A percentile compares a stretch with the other conserved stretches of the same genome.
phyloP scores from a whole-genome alignment of 768 basidiomycete genomes.

The Termitomyces heimii region DNA sequence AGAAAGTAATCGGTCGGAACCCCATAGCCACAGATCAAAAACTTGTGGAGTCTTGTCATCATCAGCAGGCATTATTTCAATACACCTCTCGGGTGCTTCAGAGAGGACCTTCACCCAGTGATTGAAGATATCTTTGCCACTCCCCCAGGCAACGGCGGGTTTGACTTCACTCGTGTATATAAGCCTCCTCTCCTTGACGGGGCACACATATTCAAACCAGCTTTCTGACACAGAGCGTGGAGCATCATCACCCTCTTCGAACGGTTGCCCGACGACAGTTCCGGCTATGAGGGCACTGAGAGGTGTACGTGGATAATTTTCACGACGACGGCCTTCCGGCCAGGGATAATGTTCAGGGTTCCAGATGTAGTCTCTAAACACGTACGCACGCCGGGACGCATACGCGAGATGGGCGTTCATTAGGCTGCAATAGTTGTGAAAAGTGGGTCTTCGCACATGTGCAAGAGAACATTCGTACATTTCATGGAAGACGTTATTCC shows the following conservation, averaged over 20 bases:
- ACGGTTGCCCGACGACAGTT: slow-evolving; percentile 36
- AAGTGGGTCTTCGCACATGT: neutral
- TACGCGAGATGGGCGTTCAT: slow-evolving; percentile 46
- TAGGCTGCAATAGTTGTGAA: slow-evolving; percentile 22
- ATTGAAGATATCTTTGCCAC: slow-evolving; percentile 30
- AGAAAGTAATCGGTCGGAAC: slow-evolving; percentile 23
- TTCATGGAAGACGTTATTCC: slow-evolving; percentile 39
- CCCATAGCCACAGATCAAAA: slow-evolving; percentile 30
- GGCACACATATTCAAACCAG: slow-evolving; percentile 42
- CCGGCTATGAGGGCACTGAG: slow-evolving; percentile 35
- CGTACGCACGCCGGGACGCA: slow-evolving; percentile 43
- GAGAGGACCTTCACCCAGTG: slow-evolving; percentile 32
- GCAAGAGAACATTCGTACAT: slow-evolving; percentile 21
- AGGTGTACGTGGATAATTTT: slow-evolving; percentile 29
- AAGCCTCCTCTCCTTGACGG: slow-evolving; percentile 26
- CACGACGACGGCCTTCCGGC: slow-evolving; percentile 21
- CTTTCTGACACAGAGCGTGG: slow-evolving; percentile 38
- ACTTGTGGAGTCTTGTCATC: slow-evolving; percentile 26
- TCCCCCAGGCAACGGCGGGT: slow-evolving; percentile 19
- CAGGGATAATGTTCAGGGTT: slow-evolving; percentile 36
- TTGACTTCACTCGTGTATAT: slow-evolving; percentile 36
- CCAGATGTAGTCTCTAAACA: slow-evolving; percentile 41
- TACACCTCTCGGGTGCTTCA: slow-evolving; percentile 35
- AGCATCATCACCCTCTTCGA: slow-evolving; percentile 28
- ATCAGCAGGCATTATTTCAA: slow-evolving; percentile 29